phyloP scores from a whole-genome alignment of 139 green algal species.

The Chlamydomonas applanata region DNA sequence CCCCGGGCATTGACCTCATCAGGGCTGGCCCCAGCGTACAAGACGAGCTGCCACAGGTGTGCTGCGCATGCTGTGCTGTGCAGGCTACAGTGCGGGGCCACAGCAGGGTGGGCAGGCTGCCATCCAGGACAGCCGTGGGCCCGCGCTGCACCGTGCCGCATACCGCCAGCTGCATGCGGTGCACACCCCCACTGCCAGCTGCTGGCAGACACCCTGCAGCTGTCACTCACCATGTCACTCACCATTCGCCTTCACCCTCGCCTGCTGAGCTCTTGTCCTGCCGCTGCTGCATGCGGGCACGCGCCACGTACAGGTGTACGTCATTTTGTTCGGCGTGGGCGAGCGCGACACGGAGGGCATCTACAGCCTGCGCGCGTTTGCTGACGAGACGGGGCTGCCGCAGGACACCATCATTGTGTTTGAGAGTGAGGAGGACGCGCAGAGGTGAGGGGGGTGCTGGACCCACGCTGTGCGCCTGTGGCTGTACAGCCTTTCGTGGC shows the following conservation, averaged over 20 bases:
- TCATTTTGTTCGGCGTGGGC: conserved; percentile 81
- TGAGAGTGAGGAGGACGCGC: conserved; percentile 69
- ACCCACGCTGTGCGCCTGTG: not conserved
- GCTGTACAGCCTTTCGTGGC: not conserved
- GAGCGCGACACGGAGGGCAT: conserved; percentile 78
- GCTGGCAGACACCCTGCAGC: too few species aligned
- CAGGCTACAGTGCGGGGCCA: too few species aligned
- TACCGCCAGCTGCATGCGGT: too few species aligned
- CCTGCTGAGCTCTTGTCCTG: too few species aligned
- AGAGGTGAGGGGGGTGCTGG: conserved; percentile 35
- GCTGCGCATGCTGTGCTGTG: too few species aligned
- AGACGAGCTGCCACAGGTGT: conserved; percentile 14
- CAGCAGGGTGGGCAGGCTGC: too few species aligned
- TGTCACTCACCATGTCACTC: too few species aligned
- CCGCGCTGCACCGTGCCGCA: not conserved
- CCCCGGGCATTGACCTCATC: conserved; percentile 30
- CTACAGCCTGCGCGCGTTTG: conserved; percentile 66
- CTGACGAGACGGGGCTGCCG: conserved; percentile 51
- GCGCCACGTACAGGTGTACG: conserved; percentile 39
- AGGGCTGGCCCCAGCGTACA: not conserved
- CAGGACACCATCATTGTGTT: conserved; percentile 88
- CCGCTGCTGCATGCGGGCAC: not conserved
- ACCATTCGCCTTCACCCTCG: too few species aligned
- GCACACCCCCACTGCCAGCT: not conserved
- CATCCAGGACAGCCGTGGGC: not conserved